Base-by-base conservation (phyloP, 768 basidiomycete species). In the Lactarius tabidus region DNA sequence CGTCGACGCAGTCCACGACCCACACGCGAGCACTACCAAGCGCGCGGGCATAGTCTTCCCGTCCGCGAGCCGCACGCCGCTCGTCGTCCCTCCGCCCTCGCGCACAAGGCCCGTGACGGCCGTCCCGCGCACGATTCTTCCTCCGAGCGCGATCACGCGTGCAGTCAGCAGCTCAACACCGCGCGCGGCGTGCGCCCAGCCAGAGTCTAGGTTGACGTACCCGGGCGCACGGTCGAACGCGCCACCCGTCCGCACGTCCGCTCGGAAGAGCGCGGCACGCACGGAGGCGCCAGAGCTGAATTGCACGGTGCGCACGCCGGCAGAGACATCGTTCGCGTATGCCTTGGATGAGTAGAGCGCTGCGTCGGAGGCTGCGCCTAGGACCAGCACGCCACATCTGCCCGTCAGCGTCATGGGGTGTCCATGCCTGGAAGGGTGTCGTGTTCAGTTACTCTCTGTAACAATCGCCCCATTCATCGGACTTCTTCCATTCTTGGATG, bases 1-100 rank as follows among this genome's bases (percentile, higher is more conserved):
- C 1, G 87, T 74, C 1, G 88, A 87, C 10, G 91, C 85, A 1
- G 93, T 94, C 96, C 95, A 97, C 6, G 89, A 83, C 28, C 94
- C 93, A 17, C 86, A 78, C 9, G 91, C 85, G 38, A 95, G 74
- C 33, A 96, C 78, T 9, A 93, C 81, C 55, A 85, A 69, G 60
- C 87, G 82, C 1, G 87, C 89, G 18, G 76, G 69, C 68, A 85
- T 82, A 14, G 73, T 67, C 3, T 78, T 77, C 9, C 88, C 91
- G 71, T 87, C 84, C 26, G 74, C 74, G 66, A 90, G 86, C 35
- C 75, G 74, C 6, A 93, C 90, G 3, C 90, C 91, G 2, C 4
- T 26, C 23, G 71, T 77, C 23, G 83, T 84, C 69, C 64, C 78
- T 72, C 69, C 73, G 60, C 53, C 71, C 36, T 79, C 77, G 65